Base-by-base conservation (phyloP, 2,329 filamentous ascomycete genomes). In the Fusarium xylarioides region DNA sequence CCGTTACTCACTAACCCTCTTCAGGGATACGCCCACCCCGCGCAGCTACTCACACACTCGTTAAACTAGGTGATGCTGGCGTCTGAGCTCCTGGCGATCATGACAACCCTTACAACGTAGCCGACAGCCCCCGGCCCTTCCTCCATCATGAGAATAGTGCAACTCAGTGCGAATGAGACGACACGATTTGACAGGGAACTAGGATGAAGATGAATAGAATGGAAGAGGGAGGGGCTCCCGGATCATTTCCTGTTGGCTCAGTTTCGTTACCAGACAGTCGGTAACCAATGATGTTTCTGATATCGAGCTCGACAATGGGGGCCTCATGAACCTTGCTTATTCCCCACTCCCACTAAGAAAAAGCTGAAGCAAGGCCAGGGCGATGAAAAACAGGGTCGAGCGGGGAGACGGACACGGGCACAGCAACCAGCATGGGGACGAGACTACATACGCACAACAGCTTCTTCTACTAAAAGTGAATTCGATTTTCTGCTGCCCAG, bases 171-270 rank as follows among this genome's bases (percentile, higher is more conserved):
- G 49, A 49, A 54, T 56, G 21, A 50, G 43, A 40, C 19, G 19
- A 40, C 15, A 40, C 34, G 42, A 50, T 32, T 34, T 16, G 55
- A 32, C 42, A 55, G 32, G 54, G 66, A 30, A n/a, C 37, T n/a
- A 42, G 50, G 56, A 42, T 66, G 49, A 59, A 58, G 56, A 42
- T 66, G 49, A 59, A 58, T 52, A 44, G 26, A 49, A 30, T 21
- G 11, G 12, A 50, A 40, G 52, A 55, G 9, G 37, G 56, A 37
- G 67, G 38, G 49, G 49, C 34, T 12, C 11, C 66, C 59, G 50
- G 65, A 50, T 64, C 42, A 23, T 57, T 70, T 73, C 74, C 74
- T 66, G 68, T 76, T 76, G 74, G 74, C 52, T 71, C 71, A 62
- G 42, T 66, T 59, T 52, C 63, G 62, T 58, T 63, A 69, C 74